These are phyloP conservation scores for Thymus quinquecostatus DNA, from an alignment of 257 asterid genomes.

Conservation along the genomic window DNA sequence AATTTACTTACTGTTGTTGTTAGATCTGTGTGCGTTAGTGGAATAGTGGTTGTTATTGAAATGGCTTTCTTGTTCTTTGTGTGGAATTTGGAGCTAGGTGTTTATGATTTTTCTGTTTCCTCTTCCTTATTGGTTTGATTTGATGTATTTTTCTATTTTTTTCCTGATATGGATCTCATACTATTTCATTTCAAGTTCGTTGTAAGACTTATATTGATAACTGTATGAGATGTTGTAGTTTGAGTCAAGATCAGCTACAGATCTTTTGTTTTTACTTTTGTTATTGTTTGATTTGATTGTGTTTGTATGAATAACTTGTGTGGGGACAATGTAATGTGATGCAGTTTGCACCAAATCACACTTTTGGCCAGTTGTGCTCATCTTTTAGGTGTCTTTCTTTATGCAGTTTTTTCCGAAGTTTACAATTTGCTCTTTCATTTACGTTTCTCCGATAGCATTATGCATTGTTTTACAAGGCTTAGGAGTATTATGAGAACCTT, in stretches of 20 bases:
- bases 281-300: background rate
- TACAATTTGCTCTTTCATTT: no score
- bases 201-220: conserved; percentile 4
- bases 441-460: no score
- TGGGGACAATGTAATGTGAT: conserved; percentile 11
- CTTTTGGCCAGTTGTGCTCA: background rate
- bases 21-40: conserved; percentile 34
- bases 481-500: no score
- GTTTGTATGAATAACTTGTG: conserved; percentile 19
- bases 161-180: conserved; percentile 1
- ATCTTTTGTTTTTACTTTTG: no score
- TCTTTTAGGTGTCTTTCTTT: background rate
- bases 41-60: conserved; percentile 5
- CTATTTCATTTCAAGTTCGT: conserved; percentile 1
- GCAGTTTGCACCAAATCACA: conserved; percentile 10
- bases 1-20: conserved; percentile 12
- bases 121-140: conserved; percentile 11
- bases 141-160: background rate
- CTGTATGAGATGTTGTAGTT: conserved; percentile 18
- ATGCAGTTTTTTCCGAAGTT: no score
- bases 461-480: no score
- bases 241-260: conserved; percentile 16
- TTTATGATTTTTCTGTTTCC: conserved; percentile 14
- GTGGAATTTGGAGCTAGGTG: conserved; percentile 16
- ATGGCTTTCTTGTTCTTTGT: background rate